phyloP scores from a whole-genome alignment of 2,329 filamentous ascomycete genomes.

The Xylaria sp. region DNA sequence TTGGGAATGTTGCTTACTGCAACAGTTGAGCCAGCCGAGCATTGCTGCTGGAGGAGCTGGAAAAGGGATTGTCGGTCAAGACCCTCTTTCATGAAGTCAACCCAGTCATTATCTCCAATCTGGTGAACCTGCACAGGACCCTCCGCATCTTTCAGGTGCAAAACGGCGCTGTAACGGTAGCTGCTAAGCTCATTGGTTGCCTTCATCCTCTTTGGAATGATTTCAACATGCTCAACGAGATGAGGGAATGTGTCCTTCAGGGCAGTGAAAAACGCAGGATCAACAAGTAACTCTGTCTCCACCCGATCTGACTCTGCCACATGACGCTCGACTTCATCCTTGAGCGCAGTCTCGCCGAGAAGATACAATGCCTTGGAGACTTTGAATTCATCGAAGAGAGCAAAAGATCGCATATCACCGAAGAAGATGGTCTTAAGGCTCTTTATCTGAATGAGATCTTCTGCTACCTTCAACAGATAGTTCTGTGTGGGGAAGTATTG shows the following conservation, averaged over 20 bases:
- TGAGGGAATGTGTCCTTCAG: not conserved
- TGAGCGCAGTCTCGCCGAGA: not conserved
- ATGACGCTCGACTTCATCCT: not conserved
- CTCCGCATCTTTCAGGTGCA: not conserved
- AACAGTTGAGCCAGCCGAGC: not conserved
- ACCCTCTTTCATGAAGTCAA: constrained; percentile 5
- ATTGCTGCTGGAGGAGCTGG: not conserved
- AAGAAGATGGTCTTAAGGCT: constrained; percentile 3
- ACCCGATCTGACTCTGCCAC: constrained; percentile 2
- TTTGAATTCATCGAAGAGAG: constrained; percentile 7
- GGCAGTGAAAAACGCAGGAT: constrained; percentile 15
- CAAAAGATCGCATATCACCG: constrained; percentile 13
- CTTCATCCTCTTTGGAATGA: constrained; percentile 12
- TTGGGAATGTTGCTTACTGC: constrained; percentile 14
- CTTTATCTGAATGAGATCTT: not conserved
- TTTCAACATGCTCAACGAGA: constrained; percentile 14
- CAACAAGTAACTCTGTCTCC: constrained; percentile 15
- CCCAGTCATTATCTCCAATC: not conserved
- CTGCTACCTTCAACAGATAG: constrained; percentile 6
- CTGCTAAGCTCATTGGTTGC: constrained; percentile 11
- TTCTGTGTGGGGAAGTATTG: constrained; percentile 10
- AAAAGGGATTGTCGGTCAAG: not conserved
- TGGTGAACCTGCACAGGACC: not conserved
- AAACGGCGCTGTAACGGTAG: constrained; percentile 9
- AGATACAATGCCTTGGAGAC: constrained; percentile 4